Evolutionary conservation across 202 grass and related monocot species (phyloP), one percentile per base, ranked within the genome.

Genomic region (Panicum hallii): DNA sequence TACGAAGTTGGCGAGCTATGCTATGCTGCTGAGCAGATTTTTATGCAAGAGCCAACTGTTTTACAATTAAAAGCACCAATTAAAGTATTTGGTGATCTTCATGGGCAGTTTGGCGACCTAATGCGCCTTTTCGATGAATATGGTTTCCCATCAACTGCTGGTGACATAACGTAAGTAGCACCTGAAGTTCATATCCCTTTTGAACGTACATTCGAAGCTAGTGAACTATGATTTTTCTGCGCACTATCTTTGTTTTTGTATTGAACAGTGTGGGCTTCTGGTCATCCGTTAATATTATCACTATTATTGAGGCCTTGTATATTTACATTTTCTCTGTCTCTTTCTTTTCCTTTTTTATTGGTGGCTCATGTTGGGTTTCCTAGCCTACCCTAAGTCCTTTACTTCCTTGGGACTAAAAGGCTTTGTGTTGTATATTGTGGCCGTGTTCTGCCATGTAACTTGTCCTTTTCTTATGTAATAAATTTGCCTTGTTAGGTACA

Each of bases 121-220:
- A 99, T 99, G 93, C 89, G 97, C 67, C 87, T 99, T 50, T 99
- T 99, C 73, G 97, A 99, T 92, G 97, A 99, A 84, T 99, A 99
- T 65, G 97, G 97, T 67, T 99, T 86, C 82, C 97, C 97, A 7
- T 99, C 97, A 11, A 99, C 97, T 69, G 97, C 93, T 78, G 93
- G 97, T 49, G 97, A 99, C 77, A 92, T 99, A 81, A 99, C 90
- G 97, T 96, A 83, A 94, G 95, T 90, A 70, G 68, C 71, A 79
- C 43, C 75, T 87, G 46, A 80, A 94, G 41, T 84, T 73, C 20
- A 4, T 48, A 28, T 48, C 17, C 49, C 67, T 73, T 83, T 78
- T 87, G 23, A 77, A 83, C 58, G 17, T 30, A 16, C 17, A 87
- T 5, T 43, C 54, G 41, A 82, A 87, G 68, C 50, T 53, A 75